Base-by-base conservation (phyloP, 2,329 filamentous ascomycete genomes). In the Nemania serpens region DNA sequence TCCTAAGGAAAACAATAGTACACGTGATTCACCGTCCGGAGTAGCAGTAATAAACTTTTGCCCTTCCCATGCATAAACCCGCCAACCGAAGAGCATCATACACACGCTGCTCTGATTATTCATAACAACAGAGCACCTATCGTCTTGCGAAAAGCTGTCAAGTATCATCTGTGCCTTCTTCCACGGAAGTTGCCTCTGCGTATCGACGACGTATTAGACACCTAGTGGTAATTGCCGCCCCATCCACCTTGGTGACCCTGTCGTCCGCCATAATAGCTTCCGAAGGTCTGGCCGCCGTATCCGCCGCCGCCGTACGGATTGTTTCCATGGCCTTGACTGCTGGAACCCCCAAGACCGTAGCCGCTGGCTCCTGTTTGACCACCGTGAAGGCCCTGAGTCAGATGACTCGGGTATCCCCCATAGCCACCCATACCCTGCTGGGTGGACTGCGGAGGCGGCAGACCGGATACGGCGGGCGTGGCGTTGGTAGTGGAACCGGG, bases 401-500 rank as follows among this genome's bases (percentile, higher is more conserved):
- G 71, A 68, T 86, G 83, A 70, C 77, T 81, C 10, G 82, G 83
- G 69, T 86, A 87, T 55, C 79, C 81, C 50, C 79, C 80, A 68
- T 86, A 87, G 46, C 76, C 80, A 53, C 80, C 80, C 76, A 84
- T 83, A 13, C 75, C 74, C 73, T 84, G 82, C 61, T 82, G 83
- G 65, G 75, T 77, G 43, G 84, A 82, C 65, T 85, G 83, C 22
- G 79, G 76, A 29, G 84, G 83, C 2, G 84, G 84, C 11, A 86
- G 81, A 29, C 84, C 83, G 42, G 78, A 74, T 72, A 84, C 82
- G 45, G 81, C 77, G 3, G 83, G 77, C 2, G 77, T 78, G 55
- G 78, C 81, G 73, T 85, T 85, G 6, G 83, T 78, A 12, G 84
- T 84, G 34, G 84, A 87, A 47, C 84, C 84, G 6, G 84, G 84